Percentiles rank a stretch among this genome's conserved stretches.
phyloP scores from a whole-genome alignment of 1,139 yeast genomes.

The Protomyces gravidus region DNA sequence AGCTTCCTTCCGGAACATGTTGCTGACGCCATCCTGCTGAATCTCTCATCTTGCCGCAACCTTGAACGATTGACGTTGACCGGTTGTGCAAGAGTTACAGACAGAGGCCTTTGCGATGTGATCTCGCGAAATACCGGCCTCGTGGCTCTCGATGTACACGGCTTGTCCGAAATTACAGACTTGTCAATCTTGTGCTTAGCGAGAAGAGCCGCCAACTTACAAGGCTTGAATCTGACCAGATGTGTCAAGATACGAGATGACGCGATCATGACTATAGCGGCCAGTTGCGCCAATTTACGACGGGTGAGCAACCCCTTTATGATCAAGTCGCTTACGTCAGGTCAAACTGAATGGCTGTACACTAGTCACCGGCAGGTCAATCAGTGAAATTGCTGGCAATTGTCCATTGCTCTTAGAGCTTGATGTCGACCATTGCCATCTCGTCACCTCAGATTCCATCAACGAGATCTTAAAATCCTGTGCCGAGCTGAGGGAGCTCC shows the following conservation, averaged over 20 bases:
- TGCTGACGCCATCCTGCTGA: constrained; percentile 58
- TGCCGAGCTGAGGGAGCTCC: constrained; percentile 72
- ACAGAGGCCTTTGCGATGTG: constrained; percentile 58
- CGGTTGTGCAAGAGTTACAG: constrained; percentile 65
- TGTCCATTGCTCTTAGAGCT: constrained; percentile 84
- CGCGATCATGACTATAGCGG: constrained; percentile 59
- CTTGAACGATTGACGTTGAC: constrained; percentile 82
- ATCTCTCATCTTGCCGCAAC: constrained; percentile 54
- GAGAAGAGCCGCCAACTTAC: constrained; percentile 64
- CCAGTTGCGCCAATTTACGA: constrained; percentile 68
- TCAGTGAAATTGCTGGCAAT: constrained; percentile 57
- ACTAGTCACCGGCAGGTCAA: constrained; percentile 62
- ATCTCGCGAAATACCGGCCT: constrained; percentile 62
- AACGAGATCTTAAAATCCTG: constrained; percentile 60
- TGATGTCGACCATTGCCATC: constrained; percentile 79
- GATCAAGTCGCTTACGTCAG: not conserved
- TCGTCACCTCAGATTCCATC: constrained; percentile 61
- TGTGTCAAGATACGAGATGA: constrained; percentile 65
- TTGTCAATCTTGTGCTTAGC: constrained; percentile 69
- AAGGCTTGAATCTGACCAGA: constrained; percentile 86
- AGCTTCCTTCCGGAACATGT: constrained; percentile 67
- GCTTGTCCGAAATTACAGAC: constrained; percentile 67
- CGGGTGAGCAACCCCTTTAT: constrained; percentile 41
- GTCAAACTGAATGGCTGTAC: constrained; percentile 73
- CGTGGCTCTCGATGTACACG: constrained; percentile 84